These are phyloP conservation scores for Hypoxylon rubiginosum DNA, from an alignment of 2,329 filamentous ascomycete genomes.

Conservation along the genomic window DNA sequence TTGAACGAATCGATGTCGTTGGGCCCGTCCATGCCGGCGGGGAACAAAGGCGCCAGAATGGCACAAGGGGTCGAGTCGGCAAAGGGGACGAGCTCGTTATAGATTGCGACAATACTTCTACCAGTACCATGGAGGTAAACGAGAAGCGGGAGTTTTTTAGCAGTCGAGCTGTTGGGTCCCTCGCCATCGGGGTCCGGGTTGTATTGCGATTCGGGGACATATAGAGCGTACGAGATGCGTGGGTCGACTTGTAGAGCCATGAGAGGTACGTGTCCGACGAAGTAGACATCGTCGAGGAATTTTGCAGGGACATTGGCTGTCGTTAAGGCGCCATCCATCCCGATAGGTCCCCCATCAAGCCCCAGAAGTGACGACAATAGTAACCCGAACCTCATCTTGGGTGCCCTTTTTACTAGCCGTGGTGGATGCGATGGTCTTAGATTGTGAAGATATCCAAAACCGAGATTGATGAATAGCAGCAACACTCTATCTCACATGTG, in stretches of 20 bases:
- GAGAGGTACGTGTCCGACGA: conserved; percentile 47
- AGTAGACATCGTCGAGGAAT: conserved; percentile 45
- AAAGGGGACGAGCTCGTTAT: conserved; percentile 38
- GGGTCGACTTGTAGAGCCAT: conserved; percentile 41
- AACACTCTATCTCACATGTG: background rate
- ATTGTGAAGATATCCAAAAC: background rate
- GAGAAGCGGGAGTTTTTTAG: conserved; percentile 45
- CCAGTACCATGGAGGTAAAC: conserved; percentile 49
- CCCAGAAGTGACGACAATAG: conserved; percentile 20
- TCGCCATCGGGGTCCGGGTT: conserved; percentile 23
- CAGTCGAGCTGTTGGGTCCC: background rate
- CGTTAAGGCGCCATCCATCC: conserved; percentile 30
- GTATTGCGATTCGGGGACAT: conserved; percentile 46
- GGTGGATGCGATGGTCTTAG: no score
- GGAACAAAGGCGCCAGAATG: conserved; percentile 50
- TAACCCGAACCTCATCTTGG: conserved; percentile 22
- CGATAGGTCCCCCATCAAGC: conserved; percentile 18
- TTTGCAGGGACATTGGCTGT: conserved; percentile 40
- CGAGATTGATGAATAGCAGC: background rate
- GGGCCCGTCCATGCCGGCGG: conserved; percentile 46
- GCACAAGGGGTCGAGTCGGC: conserved; percentile 46
- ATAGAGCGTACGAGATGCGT: conserved; percentile 49
- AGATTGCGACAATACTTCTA: conserved; percentile 33
- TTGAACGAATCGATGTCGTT: conserved; percentile 50
- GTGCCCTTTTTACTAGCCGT: background rate